phyloP scores from a whole-genome alignment of 768 basidiomycete species.

The Phlebiopsis flavidoalba region DNA sequence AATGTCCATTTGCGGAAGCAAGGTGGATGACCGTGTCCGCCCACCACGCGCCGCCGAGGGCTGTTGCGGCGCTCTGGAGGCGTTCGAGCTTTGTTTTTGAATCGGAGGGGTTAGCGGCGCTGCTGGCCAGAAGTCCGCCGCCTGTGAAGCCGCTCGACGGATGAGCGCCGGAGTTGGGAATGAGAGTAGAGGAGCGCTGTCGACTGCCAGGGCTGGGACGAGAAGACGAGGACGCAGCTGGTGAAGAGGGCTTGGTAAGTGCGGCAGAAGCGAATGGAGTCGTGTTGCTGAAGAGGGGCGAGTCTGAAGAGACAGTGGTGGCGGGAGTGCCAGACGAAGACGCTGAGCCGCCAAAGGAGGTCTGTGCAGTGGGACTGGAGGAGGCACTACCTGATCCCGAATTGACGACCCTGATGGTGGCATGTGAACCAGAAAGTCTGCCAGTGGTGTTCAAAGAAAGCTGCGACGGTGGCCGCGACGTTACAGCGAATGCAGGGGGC shows the following conservation, averaged over 20 bases:
- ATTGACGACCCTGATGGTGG: conserved; percentile 6
- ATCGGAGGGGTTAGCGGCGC: conserved; percentile 1
- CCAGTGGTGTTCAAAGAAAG: conserved; percentile 14
- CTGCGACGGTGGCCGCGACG: conserved; percentile 28
- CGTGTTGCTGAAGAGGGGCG: background rate
- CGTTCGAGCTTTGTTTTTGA: background rate
- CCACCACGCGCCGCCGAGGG: background rate
- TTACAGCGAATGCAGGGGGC: conserved; percentile 30
- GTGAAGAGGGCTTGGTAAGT: background rate
- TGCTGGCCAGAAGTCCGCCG: conserved; percentile 17
- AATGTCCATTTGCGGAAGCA: conserved; percentile 8
- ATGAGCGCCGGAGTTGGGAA: conserved; percentile 10
- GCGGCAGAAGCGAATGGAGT: background rate
- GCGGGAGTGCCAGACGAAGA: background rate
- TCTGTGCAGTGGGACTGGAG: conserved; percentile 7
- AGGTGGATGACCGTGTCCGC: conserved; percentile 2
- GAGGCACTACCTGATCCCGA: conserved; percentile 1
- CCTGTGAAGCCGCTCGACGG: conserved; percentile 22
- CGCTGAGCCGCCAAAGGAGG: background rate
- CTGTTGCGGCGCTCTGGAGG: background rate
- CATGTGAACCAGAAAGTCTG: conserved; percentile 4
- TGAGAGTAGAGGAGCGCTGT: conserved; percentile 15
- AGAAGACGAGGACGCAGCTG: background rate
- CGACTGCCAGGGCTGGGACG: background rate
- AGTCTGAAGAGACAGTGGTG: background rate